Percentiles rank a stretch among this genome's conserved stretches.
phyloP scores from a whole-genome alignment of 2,329 filamentous ascomycete genomes.

The Aulographum hederae region DNA sequence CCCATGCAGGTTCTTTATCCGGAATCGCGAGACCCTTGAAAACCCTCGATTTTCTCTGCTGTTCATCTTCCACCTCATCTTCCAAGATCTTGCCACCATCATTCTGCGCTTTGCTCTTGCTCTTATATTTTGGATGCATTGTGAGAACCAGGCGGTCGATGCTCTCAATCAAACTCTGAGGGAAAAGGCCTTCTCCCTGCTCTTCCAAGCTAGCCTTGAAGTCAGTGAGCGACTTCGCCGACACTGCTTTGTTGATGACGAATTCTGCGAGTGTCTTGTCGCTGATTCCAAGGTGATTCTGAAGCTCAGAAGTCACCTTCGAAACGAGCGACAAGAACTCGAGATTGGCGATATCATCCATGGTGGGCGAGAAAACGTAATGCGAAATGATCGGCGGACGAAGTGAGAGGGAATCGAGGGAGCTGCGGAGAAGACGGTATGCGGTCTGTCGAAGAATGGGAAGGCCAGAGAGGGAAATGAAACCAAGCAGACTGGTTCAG shows the following conservation, averaged over 20 bases:
- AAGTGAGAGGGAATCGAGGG: too few relatives aligned
- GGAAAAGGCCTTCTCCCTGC: conserved; percentile 61
- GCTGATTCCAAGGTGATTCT: conserved; percentile 80
- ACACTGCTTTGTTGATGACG: conserved; percentile 73
- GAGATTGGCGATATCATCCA: conserved; percentile 84
- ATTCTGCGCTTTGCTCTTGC: conserved; percentile 22
- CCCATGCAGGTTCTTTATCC: conserved; percentile 41
- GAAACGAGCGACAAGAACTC: conserved; percentile 89
- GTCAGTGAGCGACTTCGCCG: conserved; percentile 49
- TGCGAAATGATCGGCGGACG: too few relatives aligned
- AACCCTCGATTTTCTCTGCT: conserved; percentile 63
- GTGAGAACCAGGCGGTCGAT: conserved; percentile 75
- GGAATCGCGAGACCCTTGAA: conserved; percentile 82
- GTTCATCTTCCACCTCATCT: conserved; percentile 22
- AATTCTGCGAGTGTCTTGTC: conserved; percentile 96
- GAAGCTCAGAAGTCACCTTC: conserved; percentile 82
- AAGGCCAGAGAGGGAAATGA: too few relatives aligned
- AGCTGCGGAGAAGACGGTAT: too few relatives aligned
- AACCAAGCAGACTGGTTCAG: too few relatives aligned
- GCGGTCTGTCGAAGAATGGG: too few relatives aligned
- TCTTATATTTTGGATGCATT: conserved; percentile 81
- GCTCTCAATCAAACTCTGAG: conserved; percentile 72
- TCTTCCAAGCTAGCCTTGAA: conserved; percentile 62
- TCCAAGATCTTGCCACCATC: conserved; percentile 21
- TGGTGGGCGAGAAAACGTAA: conserved; percentile 26